Conservation (phyloP, 2,329 filamentous ascomycete genomes). For the Alternaria novae-zelandiae region DNA sequence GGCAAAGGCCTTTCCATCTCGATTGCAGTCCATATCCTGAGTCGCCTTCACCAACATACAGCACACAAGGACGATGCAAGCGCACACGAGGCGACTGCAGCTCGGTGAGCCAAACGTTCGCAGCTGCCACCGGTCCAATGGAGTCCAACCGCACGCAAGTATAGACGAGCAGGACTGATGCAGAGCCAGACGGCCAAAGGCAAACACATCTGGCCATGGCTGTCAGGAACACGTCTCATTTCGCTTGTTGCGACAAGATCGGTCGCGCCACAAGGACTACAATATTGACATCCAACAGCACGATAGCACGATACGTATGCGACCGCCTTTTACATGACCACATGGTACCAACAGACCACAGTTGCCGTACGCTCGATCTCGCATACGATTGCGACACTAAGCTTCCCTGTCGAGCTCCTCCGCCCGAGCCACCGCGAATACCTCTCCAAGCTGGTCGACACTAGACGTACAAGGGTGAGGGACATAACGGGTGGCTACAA, state of each 20-base stretch:
- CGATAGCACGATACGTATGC: not conserved
- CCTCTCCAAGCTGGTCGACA: not conserved
- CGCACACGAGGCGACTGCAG: not conserved
- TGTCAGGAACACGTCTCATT: not conserved
- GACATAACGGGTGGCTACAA: no score
- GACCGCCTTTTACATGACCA: not conserved
- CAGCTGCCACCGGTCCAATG: not conserved
- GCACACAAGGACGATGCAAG: not conserved
- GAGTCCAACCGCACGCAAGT: rapidly evolving
- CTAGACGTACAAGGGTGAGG: not conserved
- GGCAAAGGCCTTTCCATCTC: no score
- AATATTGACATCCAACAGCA: not conserved
- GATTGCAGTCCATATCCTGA: no score
- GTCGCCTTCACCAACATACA: not conserved
- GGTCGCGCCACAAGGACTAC: not conserved
- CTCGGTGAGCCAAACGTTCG: not conserved
- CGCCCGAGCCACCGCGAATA: not conserved
- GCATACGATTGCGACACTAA: not conserved
- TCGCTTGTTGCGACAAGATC: not conserved
- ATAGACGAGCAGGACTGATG: not conserved
- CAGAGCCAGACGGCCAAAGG: not conserved
- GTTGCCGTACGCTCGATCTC: not conserved
- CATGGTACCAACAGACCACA: not conserved
- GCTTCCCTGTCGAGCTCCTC: not conserved
- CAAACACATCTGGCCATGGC: not conserved